Conservation (phyloP, 148 eudicot genomes). For the Rhododendron simsii region DNA sequence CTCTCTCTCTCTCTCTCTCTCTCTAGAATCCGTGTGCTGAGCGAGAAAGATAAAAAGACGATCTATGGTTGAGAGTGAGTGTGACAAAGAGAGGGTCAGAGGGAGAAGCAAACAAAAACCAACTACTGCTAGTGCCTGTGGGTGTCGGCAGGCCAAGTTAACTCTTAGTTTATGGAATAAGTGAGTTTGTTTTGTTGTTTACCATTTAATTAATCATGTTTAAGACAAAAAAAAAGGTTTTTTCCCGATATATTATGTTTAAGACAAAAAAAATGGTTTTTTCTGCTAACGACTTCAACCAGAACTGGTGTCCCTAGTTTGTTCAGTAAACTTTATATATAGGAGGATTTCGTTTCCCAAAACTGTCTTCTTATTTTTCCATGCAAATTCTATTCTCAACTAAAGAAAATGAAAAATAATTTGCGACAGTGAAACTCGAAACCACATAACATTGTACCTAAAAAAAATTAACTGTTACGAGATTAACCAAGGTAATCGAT, state of each 20-base stretch:
- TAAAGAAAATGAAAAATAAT: too few relatives aligned
- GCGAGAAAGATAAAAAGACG: background rate
- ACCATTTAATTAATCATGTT: background rate
- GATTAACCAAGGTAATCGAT: background rate
- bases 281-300: background rate
- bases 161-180: background rate
- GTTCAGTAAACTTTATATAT: background rate
- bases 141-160: background rate
- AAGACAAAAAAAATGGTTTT: too few relatives aligned
- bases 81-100: background rate
- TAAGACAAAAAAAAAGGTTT: too few relatives aligned
- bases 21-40: background rate
- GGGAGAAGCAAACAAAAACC: background rate
- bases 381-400: background rate
- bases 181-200: background rate
- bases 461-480: background rate
- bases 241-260: background rate
- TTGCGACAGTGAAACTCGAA: background rate
- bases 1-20: constrained; percentile 5
- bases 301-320: background rate
- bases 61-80: background rate
- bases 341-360: background rate
- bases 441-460: background rate
- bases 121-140: background rate
- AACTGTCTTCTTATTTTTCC: background rate